Evolutionary conservation across 2,329 filamentous ascomycete genomes (phyloP).

Genomic region (Bipolaris victoriae): DNA sequence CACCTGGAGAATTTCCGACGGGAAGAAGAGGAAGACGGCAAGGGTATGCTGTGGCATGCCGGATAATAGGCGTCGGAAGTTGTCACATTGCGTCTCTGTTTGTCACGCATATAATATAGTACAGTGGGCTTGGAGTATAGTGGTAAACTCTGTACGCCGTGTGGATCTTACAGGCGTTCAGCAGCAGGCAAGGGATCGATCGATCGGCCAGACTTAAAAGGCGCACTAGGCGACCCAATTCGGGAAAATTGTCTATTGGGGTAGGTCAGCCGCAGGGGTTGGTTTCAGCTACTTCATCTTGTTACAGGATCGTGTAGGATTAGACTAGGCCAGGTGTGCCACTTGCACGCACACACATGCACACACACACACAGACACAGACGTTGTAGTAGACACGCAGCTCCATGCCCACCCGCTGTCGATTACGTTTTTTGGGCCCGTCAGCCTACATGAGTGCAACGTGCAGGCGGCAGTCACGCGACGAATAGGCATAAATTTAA

Average conservation of each 20-base stretch:
- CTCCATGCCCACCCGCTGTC: background rate
- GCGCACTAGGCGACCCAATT: slow-evolving; percentile 13
- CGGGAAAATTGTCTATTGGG: slow-evolving; percentile 14
- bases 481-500: background rate
- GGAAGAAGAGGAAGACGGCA: slow-evolving; percentile 38
- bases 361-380: no score
- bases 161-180: slow-evolving; percentile 20
- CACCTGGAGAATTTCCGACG: slow-evolving; percentile 36
- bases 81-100: background rate
- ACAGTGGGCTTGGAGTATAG: slow-evolving; percentile 1
- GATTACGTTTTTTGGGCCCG: background rate
- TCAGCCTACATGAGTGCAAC: background rate
- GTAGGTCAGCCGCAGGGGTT: slow-evolving; percentile 20
- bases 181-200: slow-evolving; percentile 10
- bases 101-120: slow-evolving; percentile 7
- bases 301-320: slow-evolving; percentile 25
- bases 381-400: no score
- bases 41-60: slow-evolving; percentile 36
- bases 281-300: slow-evolving; percentile 24
- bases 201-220: slow-evolving; percentile 10
- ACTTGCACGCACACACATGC: background rate
- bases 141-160: slow-evolving; percentile 15
- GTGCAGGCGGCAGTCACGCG: background rate
- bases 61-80: slow-evolving; percentile 24
- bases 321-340: slow-evolving; percentile 20